These are phyloP conservation scores for Naegleria gruberi DNA, from an alignment of 208 protist species.

Conservation along the genomic window DNA sequence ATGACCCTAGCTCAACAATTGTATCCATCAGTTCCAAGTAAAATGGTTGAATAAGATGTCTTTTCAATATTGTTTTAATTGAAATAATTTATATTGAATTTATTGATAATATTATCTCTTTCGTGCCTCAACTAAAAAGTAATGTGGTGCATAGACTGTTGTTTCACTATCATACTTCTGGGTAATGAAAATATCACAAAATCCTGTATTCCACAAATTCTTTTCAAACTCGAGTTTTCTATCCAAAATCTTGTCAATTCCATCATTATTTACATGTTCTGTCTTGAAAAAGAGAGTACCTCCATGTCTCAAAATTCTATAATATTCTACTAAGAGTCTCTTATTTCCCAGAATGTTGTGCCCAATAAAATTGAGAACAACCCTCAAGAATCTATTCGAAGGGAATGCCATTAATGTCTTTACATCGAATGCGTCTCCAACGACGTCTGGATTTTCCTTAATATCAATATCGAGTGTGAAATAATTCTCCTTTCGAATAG, in stretches of 20 bases:
- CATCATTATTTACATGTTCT: background rate
- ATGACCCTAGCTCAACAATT: conserved; percentile 30
- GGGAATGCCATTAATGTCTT: background rate
- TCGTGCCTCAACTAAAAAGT: background rate
- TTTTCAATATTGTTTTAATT: background rate
- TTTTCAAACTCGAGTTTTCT: background rate
- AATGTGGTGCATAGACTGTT: background rate
- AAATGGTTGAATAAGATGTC: background rate
- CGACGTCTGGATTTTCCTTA: background rate
- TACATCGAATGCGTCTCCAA: background rate
- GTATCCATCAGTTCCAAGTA: background rate
- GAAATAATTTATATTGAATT: no score
- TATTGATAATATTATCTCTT: no score
- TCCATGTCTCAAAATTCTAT: background rate
- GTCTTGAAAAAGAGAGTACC: background rate
- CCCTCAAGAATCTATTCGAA: background rate
- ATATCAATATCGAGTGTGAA: background rate
- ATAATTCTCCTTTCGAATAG: background rate
- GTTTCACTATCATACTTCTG: background rate
- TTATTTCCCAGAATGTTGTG: background rate
- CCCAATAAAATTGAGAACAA: background rate
- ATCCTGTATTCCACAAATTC: background rate
- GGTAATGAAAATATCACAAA: background rate
- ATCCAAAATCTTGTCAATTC: background rate
- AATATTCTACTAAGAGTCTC: background rate